Percentiles rank a stretch among this genome's conserved stretches.
These are phyloP conservation scores for Ehretia macrophylla DNA, from an alignment of 257 asterid genomes.

Conservation along the genomic window DNA sequence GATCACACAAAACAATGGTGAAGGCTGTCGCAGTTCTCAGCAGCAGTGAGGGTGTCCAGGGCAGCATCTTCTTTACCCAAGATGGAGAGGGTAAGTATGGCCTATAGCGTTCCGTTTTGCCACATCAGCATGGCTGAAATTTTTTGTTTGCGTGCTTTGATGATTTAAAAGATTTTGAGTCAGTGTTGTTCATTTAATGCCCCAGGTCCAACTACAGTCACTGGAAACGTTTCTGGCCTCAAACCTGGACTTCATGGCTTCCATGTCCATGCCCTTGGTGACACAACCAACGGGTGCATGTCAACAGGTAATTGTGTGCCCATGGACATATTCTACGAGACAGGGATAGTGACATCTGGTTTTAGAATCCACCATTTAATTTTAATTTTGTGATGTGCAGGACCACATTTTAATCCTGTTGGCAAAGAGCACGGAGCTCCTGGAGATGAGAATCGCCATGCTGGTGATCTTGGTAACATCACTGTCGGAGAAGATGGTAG, in stretches of 20 bases:
- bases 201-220: constrained; percentile 72
- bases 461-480: constrained; percentile 98
- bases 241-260: constrained; percentile 94
- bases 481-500: constrained; percentile 81
- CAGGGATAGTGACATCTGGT: background rate
- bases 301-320: constrained; percentile 69
- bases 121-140: no score
- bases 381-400: constrained; percentile 29
- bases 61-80: constrained; percentile 69
- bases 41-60: constrained; percentile 88
- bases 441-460: constrained; percentile 85
- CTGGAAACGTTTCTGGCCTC: constrained; percentile 76
- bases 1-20: constrained; percentile 81
- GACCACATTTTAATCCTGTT: constrained; percentile 91
- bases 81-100: constrained; percentile 72
- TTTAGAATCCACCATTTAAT: background rate
- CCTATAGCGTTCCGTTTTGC: background rate
- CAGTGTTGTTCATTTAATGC: constrained; percentile 6
- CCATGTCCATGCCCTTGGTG: constrained; percentile 98
- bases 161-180: background rate
- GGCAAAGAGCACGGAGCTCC: constrained; percentile 92
- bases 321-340: background rate
- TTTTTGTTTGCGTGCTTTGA: background rate
- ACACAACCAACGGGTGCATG: constrained; percentile 99
- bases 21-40: constrained; percentile 87